Conservation (phyloP, 225 moss, liverwort and hornwort genomes). For the Antitrichia curtipendula region DNA sequence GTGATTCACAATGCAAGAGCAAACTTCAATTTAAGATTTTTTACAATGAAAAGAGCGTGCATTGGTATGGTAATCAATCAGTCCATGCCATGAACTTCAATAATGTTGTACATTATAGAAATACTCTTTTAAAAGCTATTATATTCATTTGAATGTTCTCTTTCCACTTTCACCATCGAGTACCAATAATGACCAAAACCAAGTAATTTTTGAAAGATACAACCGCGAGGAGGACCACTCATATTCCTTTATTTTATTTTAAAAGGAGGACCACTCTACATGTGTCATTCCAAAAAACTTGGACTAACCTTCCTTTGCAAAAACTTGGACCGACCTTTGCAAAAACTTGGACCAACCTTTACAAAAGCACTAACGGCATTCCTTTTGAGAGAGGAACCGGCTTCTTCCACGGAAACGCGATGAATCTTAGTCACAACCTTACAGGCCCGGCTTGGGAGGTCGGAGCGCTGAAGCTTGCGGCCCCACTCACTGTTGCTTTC, state of each 20-base stretch:
- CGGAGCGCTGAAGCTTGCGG: not conserved
- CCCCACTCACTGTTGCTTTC: not conserved
- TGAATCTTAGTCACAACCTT: not conserved
- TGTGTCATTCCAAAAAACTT: not conserved
- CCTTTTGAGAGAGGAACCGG: not conserved
- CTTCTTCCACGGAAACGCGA: not conserved
- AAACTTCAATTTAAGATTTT: not conserved
- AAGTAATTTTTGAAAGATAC: not conserved
- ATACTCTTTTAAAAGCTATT: too few species aligned
- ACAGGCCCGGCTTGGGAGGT: not conserved
- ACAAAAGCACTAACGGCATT: not conserved
- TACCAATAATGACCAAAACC: not conserved
- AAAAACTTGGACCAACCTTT: not conserved
- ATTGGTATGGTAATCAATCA: accelerated
- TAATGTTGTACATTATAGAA: not conserved
- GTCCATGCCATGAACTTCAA: not conserved
- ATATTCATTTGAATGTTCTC: not conserved
- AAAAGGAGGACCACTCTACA: not conserved
- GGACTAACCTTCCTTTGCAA: not conserved
- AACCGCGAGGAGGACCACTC: not conserved
- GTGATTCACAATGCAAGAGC: accelerated
- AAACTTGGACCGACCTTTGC: not conserved
- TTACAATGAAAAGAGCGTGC: accelerated
- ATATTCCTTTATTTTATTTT: not conserved
- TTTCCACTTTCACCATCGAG: not conserved